Conservation (phyloP, 169 alveolate genomes). For the Plasmodium coatneyi region DNA sequence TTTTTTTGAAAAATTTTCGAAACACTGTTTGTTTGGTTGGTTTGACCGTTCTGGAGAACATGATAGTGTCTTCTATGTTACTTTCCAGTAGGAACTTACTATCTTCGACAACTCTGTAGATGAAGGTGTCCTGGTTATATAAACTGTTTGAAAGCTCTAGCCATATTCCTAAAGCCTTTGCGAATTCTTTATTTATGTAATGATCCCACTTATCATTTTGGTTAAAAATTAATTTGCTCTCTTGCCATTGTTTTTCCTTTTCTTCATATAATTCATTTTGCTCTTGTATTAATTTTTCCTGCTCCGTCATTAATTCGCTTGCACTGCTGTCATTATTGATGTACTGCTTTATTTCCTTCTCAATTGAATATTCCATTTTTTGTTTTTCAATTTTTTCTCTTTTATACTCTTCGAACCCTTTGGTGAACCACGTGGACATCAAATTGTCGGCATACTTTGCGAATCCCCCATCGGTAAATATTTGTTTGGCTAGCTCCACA, state of each 20-base stretch:
- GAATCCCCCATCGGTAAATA: slow-evolving; percentile 64
- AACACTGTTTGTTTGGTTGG: slow-evolving; percentile 80
- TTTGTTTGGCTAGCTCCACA: slow-evolving; percentile 10
- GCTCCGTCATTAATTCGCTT: neutral
- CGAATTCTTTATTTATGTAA: slow-evolving; percentile 76
- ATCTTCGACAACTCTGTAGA: slow-evolving; percentile 81
- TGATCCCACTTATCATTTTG: slow-evolving; percentile 85
- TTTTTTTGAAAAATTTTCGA: slow-evolving; percentile 74
- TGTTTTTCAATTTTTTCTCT: slow-evolving; percentile 39
- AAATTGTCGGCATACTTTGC: slow-evolving; percentile 62
- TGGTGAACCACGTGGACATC: slow-evolving; percentile 37
- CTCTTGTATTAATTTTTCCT: neutral
- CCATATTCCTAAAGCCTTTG: slow-evolving; percentile 78
- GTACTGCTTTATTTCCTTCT: neutral
- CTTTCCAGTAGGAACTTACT: slow-evolving; percentile 82
- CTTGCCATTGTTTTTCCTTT: slow-evolving; percentile 21
- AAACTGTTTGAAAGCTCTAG: slow-evolving; percentile 75
- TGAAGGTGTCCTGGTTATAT: slow-evolving; percentile 13
- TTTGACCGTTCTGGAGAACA: slow-evolving; percentile 81
- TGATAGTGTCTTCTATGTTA: slow-evolving; percentile 78
- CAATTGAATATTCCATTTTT: slow-evolving; percentile 38
- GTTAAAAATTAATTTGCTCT: slow-evolving; percentile 73
- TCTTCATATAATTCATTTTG: slow-evolving; percentile 41
- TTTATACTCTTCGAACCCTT: slow-evolving; percentile 74
- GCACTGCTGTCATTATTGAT: neutral